Conservation (phyloP, 192 early-diverging fungal genomes). For the Umbelopsis vinacea region DNA sequence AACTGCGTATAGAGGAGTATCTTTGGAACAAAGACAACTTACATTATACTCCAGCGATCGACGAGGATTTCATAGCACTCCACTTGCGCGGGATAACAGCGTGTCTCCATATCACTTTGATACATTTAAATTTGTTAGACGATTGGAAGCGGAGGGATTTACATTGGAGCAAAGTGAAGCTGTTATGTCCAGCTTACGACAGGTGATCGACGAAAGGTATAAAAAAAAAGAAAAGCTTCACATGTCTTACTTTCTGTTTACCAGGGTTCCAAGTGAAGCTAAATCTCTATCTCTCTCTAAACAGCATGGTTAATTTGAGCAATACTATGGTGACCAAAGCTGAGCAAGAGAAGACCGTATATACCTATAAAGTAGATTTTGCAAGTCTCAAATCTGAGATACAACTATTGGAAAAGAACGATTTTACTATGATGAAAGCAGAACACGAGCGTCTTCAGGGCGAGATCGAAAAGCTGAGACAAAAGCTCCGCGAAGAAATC, state of each 20-base stretch:
- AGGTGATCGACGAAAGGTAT: slow-evolving; percentile 79
- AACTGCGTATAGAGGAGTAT: not conserved
- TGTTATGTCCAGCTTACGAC: slow-evolving; percentile 71
- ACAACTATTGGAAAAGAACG: slow-evolving; percentile 88
- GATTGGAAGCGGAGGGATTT: slow-evolving; percentile 77
- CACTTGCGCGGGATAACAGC: not conserved
- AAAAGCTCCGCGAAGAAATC: slow-evolving; percentile 82
- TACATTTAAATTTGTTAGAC: slow-evolving; percentile 76
- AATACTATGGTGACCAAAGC: slow-evolving; percentile 78
- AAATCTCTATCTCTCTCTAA: not conserved
- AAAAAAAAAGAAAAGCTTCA: not conserved
- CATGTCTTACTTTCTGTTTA: not conserved
- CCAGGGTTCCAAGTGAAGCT: not conserved
- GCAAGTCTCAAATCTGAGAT: slow-evolving; percentile 87
- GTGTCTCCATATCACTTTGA: slow-evolving; percentile 66
- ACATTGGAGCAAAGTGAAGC: slow-evolving; percentile 70
- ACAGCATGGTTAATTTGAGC: slow-evolving; percentile 62
- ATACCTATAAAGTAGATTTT: slow-evolving; percentile 90
- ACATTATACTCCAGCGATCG: not conserved
- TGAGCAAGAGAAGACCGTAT: slow-evolving; percentile 83
- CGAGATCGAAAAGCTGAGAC: slow-evolving; percentile 86
- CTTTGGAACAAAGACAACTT: not conserved
- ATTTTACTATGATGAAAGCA: slow-evolving; percentile 79
- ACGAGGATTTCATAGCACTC: not conserved
- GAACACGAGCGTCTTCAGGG: slow-evolving; percentile 79